Evolutionary conservation across 1,284 basidiomycete genomes (phyloP).

Genomic region (Chalciporus sp.): DNA sequence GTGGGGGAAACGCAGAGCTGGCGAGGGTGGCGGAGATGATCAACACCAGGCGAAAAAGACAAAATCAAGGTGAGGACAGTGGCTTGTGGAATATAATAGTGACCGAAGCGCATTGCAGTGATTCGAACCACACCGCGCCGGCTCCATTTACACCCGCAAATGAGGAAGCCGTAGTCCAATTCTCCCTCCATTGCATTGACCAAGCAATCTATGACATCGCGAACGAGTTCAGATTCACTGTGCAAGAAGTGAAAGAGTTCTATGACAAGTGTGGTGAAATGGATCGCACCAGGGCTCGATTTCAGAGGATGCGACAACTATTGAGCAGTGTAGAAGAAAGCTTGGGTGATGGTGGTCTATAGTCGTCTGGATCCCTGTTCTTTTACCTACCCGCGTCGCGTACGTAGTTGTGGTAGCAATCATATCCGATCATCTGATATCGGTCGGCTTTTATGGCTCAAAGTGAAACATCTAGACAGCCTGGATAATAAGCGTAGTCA

Average conservation of each 20-base stretch:
- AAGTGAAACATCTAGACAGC: no score
- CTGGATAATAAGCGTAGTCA: no score
- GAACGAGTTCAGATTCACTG: conserved; percentile 62
- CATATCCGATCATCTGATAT: no score
- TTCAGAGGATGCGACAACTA: conserved; percentile 64
- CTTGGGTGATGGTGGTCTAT: conserved; percentile 30
- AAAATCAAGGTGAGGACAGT: conserved; percentile 30
- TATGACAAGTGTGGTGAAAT: conserved; percentile 72
- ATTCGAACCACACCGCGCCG: conserved; percentile 10
- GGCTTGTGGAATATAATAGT: not conserved
- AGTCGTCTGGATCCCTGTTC: not conserved
- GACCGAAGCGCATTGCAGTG: conserved; percentile 4
- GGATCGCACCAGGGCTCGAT: conserved; percentile 59
- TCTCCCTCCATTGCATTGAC: conserved; percentile 59
- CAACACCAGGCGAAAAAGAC: conserved; percentile 26
- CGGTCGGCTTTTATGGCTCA: no score
- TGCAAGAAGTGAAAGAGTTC: conserved; percentile 72
- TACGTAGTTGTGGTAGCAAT: not conserved
- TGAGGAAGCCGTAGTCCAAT: conserved; percentile 1
- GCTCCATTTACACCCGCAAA: conserved; percentile 6
- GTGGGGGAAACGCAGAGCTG: conserved; percentile 64
- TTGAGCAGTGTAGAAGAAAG: conserved; percentile 45
- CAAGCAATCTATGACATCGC: conserved; percentile 64
- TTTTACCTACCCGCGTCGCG: not conserved
- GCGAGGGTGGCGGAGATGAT: conserved; percentile 35